Evolutionary conservation across 1,139 yeast genomes (phyloP), one percentile per base, ranked within the genome.

Genomic region (Saccharomyces pastorianus): DNA sequence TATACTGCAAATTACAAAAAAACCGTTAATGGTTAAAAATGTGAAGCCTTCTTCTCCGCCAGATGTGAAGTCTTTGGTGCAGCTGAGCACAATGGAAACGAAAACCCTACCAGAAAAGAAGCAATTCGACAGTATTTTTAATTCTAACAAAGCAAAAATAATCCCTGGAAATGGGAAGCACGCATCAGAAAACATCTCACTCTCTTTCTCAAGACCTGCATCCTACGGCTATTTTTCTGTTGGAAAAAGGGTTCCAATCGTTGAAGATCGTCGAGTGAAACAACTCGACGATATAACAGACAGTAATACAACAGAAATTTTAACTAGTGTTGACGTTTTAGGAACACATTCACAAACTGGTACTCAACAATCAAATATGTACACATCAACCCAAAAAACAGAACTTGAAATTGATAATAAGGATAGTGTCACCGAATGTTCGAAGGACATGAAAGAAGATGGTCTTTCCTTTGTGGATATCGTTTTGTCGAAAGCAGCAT

Each of bases 401-500:
- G 44, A 38, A 17, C 9, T 17, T 17, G 11, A n/a, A 38, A 11
- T 4, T 20, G 23, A 11, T 14, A 17, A 38, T 17, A 17, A 38
- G 11, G n/a, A 38, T 6, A 53, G 48, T 7, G 49, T 41, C 25
- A 28, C 48, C 9, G 42, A 42, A 26, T 23, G 28, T n/a, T n/a
- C 23, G 5, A 17, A 26, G 38, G 11, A 27, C 28, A 25, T 38
- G 17, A 48, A 29, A 26, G 52, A 48, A 25, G 23, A 46, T 8
- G 13, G 25, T 11, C 25, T 38, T 38, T 38, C 44, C 25, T 38
- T 38, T 38, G 44, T 17, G 6, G 13, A 38, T 38, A 9, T 14
- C 17, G 46, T 2, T 26, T 57, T 4, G 14, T 60, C 32, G 49
- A 56, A 14, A 48, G 51, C 17, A 17, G 56, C 60, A 9, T 53